These are phyloP conservation scores for Quercus phellos DNA, from an alignment of 331 rosid species.

Conservation along the genomic window DNA sequence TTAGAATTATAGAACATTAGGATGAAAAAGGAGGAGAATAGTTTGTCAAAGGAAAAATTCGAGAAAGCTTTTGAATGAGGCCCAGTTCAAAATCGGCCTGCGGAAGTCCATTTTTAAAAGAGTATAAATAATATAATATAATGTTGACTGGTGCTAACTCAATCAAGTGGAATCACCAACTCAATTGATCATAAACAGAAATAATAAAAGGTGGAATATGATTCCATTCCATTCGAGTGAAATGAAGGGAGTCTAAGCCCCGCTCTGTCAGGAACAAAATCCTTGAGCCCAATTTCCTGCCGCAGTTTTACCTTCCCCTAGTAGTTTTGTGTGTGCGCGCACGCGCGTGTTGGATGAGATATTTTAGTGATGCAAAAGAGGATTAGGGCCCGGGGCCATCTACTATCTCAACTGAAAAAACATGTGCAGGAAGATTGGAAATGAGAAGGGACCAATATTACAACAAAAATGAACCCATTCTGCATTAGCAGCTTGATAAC, in stretches of 20 bases:
- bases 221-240: conserved; percentile 26
- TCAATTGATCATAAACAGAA: no score
- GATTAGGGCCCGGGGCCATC: no score
- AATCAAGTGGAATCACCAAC: conserved; percentile 10
- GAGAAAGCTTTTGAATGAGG: neutral
- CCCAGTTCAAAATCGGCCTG: neutral
- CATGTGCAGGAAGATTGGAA: no score
- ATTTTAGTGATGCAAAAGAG: no score
- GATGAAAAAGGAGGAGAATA: neutral
- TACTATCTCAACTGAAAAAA: no score
- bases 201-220: conserved; percentile 2
- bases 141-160: neutral
- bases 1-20: no score
- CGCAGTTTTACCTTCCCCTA: neutral
- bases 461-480: no score
- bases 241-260: conserved; percentile 10
- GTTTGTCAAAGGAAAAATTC: neutral
- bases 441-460: no score
- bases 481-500: no score
- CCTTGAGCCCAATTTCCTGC: neutral
- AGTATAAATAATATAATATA: neutral
- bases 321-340: no score
- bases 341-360: no score
- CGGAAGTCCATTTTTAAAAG: neutral
- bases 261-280: conserved; percentile 23